Base-by-base conservation (phyloP, 805 yeast species). In the Candida verbasci region DNA sequence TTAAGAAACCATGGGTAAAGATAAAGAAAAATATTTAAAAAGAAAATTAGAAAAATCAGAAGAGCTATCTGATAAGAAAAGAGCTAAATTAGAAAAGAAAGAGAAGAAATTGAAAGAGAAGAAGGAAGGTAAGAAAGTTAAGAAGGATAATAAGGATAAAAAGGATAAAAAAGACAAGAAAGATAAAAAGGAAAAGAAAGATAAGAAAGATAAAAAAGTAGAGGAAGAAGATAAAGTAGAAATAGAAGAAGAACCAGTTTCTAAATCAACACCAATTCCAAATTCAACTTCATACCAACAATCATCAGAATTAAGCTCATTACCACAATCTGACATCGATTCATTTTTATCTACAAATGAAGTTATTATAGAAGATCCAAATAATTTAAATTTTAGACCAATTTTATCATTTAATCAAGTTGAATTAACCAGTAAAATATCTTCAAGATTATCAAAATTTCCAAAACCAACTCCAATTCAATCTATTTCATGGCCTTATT, bases 391-490 rank as follows among this genome's bases (percentile, higher is more conserved):
- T 14, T 55, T 83, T 35, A 72, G 80, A 43, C 97, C 97, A 8
- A 62, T 82, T 17, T 59, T 91, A 37, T 59, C 80, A 6, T 89
- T 93, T 51, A 65, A 68, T 23, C 77, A 81, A 24, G 68, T 91
- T 17, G 49, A 69, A 1, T 60, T 65, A 28, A 75, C 79, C 41
- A 45, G 74, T 2, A 68, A 74, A 35, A 75, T 89, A 41, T 74
- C 72, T 45, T 50, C 65, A n/a, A 78, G 75, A 31, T 70, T 91
- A 31, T 64, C 77, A 26, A 77, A 80, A 49, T 93, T 86, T 66
- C 82, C 86, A 11, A 81, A 78, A 50, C 99, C 98, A 37, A 89
- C 97, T 6, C 97, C 97, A 24, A 91, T 91, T 50, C 98, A 91
- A 68, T 76, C 96, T 22, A 86, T 79, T 30, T 76, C 97, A 7